Percentiles rank a stretch among this genome's conserved stretches.
phyloP scores from a whole-genome alignment of 176 grass and related monocot species.

The Chrysopogon serrulatus region DNA sequence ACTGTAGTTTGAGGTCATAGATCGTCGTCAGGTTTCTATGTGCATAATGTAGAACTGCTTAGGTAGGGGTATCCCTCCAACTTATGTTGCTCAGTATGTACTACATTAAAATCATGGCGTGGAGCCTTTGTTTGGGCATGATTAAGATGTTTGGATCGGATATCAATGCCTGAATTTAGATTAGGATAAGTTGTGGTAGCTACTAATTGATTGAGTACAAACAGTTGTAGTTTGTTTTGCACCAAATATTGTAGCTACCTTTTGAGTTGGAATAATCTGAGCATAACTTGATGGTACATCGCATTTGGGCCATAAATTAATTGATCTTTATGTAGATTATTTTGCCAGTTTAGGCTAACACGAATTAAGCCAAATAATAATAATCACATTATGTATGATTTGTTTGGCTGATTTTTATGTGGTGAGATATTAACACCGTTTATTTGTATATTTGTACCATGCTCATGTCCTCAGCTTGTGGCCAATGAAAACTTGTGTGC shows the following conservation, averaged over 20 bases:
- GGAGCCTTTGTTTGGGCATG: background rate
- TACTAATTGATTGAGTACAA: background rate
- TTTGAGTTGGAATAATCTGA: background rate
- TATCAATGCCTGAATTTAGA: background rate
- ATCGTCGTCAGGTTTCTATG: background rate
- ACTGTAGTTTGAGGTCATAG: background rate
- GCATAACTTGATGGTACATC: background rate
- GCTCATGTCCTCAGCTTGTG: background rate
- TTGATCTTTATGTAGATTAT: background rate
- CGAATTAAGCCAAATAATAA: background rate
- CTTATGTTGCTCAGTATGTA: background rate
- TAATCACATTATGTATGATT: background rate
- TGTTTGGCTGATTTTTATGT: background rate
- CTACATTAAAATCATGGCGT: too few relatives aligned
- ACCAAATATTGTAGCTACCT: background rate
- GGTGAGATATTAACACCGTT: background rate
- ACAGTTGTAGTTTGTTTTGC: background rate
- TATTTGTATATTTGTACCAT: background rate
- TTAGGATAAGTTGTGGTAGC: background rate
- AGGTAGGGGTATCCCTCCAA: background rate
- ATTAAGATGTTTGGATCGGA: background rate
- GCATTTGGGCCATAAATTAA: too few relatives aligned
- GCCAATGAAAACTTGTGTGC: background rate
- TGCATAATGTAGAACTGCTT: background rate
- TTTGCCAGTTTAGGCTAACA: background rate